phyloP scores from a whole-genome alignment of 495 filamentous ascomycete genomes.

The Barbatosphaeria neglecta region DNA sequence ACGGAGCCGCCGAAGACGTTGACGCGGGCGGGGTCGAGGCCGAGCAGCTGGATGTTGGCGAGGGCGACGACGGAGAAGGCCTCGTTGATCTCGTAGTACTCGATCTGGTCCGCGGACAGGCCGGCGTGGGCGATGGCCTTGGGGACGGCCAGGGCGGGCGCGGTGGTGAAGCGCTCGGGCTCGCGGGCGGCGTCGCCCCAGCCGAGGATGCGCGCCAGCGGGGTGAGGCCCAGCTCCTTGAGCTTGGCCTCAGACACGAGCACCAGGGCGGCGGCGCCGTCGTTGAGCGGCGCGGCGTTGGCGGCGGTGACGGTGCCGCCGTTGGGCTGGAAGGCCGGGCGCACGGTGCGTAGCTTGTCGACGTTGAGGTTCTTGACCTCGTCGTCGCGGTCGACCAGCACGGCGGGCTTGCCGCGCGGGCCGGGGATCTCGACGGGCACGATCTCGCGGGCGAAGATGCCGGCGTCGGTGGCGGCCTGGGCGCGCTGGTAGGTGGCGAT shows the following conservation, averaged over 20 bases:
- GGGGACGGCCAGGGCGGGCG: constrained; percentile 88
- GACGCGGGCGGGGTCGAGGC: constrained; percentile 70
- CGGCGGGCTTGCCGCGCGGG: constrained; percentile 77
- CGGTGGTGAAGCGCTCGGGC: constrained; percentile 89
- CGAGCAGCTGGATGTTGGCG: constrained; percentile 86
- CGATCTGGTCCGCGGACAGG: constrained; percentile 59
- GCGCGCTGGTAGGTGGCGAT: constrained; percentile 87
- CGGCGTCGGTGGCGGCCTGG: constrained; percentile 67
- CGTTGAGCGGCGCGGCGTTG: constrained; percentile 91
- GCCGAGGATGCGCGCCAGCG: constrained; percentile 87
- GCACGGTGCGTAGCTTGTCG: constrained; percentile 74
- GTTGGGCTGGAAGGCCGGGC: constrained; percentile 72
- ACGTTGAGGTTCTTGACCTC: constrained; percentile 96
- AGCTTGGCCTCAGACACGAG: constrained; percentile 83
- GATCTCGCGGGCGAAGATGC: constrained; percentile 76
- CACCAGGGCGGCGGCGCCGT: constrained; percentile 82
- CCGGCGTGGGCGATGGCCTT: constrained; percentile 91
- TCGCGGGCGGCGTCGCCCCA: constrained; percentile 90
- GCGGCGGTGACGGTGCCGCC: constrained; percentile 91
- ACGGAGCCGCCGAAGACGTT: constrained; percentile 94
- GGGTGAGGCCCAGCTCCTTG: constrained; percentile 77
- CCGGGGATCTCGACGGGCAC: constrained; percentile 78
- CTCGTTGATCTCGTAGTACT: constrained; percentile 98
- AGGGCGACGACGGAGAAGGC: constrained; percentile 94
- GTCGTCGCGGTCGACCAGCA: constrained; percentile 75